Evolutionary conservation across 1,284 basidiomycete species (phyloP).

Genomic region (Leccinum fallax): DNA sequence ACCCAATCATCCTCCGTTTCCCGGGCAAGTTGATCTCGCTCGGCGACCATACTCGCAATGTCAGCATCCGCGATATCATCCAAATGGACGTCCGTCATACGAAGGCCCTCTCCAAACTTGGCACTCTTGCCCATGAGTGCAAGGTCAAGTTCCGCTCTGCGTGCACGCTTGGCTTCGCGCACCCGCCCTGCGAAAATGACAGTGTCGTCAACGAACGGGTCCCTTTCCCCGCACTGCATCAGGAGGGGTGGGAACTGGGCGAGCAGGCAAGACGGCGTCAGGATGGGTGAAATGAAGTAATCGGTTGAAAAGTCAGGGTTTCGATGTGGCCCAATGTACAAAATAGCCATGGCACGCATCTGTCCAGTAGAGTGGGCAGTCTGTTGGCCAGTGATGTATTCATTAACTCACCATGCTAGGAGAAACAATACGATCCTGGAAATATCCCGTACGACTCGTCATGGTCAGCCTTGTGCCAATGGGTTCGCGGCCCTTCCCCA

Average conservation of each 20-base stretch:
- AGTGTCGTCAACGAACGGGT: conserved; percentile 95
- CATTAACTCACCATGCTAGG: conserved; percentile 80
- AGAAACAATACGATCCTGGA: conserved; percentile 89
- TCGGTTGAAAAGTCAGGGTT: conserved; percentile 94
- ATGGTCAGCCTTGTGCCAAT: conserved; percentile 91
- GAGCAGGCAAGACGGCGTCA: conserved; percentile 82
- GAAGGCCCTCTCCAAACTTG: conserved; percentile 55
- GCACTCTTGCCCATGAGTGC: conserved; percentile 57
- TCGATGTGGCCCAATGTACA: conserved; percentile 92
- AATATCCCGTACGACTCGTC: conserved; percentile 94
- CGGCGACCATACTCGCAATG: conserved; percentile 49
- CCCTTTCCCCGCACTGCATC: conserved; percentile 93
- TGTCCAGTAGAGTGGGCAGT: conserved; percentile 37
- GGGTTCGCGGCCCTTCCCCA: conserved; percentile 46
- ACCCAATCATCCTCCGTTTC: conserved; percentile 95
- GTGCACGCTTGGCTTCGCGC: conserved; percentile 86
- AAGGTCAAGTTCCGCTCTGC: conserved; percentile 68
- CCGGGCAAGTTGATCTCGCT: conserved; percentile 58
- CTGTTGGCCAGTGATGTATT: not conserved
- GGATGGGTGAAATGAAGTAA: conserved; percentile 93
- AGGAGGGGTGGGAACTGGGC: conserved; percentile 93
- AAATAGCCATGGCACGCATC: conserved; percentile 99
- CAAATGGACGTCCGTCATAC: conserved; percentile 41
- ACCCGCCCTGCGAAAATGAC: conserved; percentile 94
- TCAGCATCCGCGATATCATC: conserved; percentile 35